phyloP scores from a whole-genome alignment of 2,329 filamentous ascomycete genomes.

The Trichoderma sp. region DNA sequence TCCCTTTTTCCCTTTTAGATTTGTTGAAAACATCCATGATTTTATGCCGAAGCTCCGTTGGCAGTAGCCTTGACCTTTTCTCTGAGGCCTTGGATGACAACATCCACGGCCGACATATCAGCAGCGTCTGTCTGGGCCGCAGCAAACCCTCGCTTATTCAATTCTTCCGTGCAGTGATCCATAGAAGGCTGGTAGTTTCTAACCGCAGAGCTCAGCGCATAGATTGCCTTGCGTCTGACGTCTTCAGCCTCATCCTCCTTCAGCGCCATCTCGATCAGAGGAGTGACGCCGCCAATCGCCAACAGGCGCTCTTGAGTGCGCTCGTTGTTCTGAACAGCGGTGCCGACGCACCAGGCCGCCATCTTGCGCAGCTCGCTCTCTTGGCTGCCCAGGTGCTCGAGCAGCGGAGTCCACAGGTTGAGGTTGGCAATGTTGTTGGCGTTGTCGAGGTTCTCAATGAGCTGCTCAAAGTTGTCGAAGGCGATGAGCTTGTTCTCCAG shows the following conservation, averaged over 20 bases:
- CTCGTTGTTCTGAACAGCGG: constrained; percentile 94
- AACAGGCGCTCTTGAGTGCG: constrained; percentile 75
- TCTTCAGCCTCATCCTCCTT: constrained; percentile 61
- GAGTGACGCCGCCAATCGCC: constrained; percentile 68
- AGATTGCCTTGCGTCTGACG: constrained; percentile 84
- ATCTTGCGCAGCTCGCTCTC: constrained; percentile 76
- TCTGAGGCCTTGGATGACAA: constrained; percentile 69
- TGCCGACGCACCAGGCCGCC: constrained; percentile 94
- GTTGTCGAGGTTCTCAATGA: constrained; percentile 92
- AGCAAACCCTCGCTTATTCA: constrained; percentile 59
- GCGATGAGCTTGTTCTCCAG: constrained; percentile 79
- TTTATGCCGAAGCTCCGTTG: neutral
- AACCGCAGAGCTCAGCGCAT: constrained; percentile 82
- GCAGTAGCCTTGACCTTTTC: constrained; percentile 51
- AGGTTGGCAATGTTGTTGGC: constrained; percentile 88
- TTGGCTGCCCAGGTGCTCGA: constrained; percentile 68
- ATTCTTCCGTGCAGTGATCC: constrained; percentile 66
- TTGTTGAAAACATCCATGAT: too few relatives aligned
- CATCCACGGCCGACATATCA: constrained; percentile 87
- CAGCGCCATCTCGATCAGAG: constrained; percentile 67
- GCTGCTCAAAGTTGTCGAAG: constrained; percentile 93
- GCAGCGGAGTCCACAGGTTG: constrained; percentile 78
- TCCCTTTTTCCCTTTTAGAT: neutral
- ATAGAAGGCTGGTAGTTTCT: constrained; percentile 89
- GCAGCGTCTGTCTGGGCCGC: constrained; percentile 71